Percentiles rank a stretch among this genome's conserved stretches.
phyloP scores from a whole-genome alignment of 495 filamentous ascomycete genomes.

The Friedmanniomyces simplex region DNA sequence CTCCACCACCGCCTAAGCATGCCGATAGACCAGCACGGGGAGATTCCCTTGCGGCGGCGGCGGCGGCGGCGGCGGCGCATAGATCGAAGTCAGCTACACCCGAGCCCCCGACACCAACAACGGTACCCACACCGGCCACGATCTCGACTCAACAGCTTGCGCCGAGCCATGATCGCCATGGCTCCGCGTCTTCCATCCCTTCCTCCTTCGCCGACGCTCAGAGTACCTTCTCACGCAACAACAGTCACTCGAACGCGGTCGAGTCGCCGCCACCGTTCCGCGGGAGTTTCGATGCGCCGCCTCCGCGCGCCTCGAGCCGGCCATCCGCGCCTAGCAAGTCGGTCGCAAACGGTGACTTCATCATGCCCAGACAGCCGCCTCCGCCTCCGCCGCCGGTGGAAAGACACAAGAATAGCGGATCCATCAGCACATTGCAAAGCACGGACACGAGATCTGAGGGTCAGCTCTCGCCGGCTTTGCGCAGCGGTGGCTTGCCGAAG shows the following conservation, averaged over 20 bases:
- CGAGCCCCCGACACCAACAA: slow-evolving; percentile 22
- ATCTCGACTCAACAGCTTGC: slow-evolving; percentile 2
- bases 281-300: slow-evolving; percentile 21
- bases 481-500: slow-evolving; percentile 50
- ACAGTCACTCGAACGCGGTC: slow-evolving; percentile 23
- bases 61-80: slow-evolving; percentile 19
- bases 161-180: slow-evolving; percentile 23
- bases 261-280: slow-evolving; percentile 30
- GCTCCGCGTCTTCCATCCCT: slow-evolving; percentile 19
- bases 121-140: neutral
- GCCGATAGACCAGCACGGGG: slow-evolving; percentile 42
- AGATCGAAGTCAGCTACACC: slow-evolving; percentile 12
- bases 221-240: slow-evolving; percentile 7
- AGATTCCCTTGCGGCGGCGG: slow-evolving; percentile 40
- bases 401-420: slow-evolving; percentile 44
- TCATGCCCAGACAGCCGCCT: slow-evolving; percentile 51
- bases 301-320: slow-evolving; percentile 28
- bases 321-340: slow-evolving; percentile 34
- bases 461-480: slow-evolving; percentile 10
- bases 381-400: slow-evolving; percentile 41
- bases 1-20: slow-evolving; percentile 14
- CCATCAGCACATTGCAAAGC: slow-evolving; percentile 41
- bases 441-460: slow-evolving; percentile 20
- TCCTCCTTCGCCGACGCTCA: slow-evolving; percentile 14
- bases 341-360: slow-evolving; percentile 45